Base-by-base conservation (phyloP, 371 early-diverging fungal genomes). In the Circinella umbellata region DNA sequence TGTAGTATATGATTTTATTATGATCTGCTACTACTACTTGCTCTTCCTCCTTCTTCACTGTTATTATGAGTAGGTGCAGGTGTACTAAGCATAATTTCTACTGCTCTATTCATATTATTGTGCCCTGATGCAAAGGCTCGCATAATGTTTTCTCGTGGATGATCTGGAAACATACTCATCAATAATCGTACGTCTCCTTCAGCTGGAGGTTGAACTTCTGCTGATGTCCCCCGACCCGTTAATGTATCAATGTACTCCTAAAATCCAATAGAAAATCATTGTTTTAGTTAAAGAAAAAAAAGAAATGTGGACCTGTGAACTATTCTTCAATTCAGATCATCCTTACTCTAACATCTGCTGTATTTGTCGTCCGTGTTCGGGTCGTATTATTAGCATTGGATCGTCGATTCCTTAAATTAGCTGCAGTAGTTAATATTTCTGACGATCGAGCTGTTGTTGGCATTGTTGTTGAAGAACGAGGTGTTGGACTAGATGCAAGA, bases 171-270 rank as follows among this genome's bases (percentile, higher is more conserved):
- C 81, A 90, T 88, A 34, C 85, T 71, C 61, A 80, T 78, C 35
- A 90, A 74, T 0, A 86, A 66, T 11, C 84, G 67, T 8, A 85
- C 80, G 18, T 90, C 80, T 37, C 83, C 85, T 36, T 81, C 81
- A 4, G 88, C 80, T 63, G 55, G 83, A 69, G 18, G 77, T 73
- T 70, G 79, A 64, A 69, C 39, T 35, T 42, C 73, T 64, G 76
- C 27, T 39, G 63, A 49, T 34, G 76, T 42, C 9, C 79, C 73
- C 69, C 81, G 77, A 55, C 79, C 81, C 9, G 89, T 85, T 18
- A 89, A 76, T 10, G 86, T 86, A 71, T 86, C 86, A 61, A 89
- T 65, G 53, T 89, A 89, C 47, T 87, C 86, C 80, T 73, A 47
- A 49, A 53, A 61, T 39, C 36, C 10, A 18, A 49, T 51, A 42